phyloP scores from a whole-genome alignment of 768 basidiomycete genomes.

The Termitomyces sp. region DNA sequence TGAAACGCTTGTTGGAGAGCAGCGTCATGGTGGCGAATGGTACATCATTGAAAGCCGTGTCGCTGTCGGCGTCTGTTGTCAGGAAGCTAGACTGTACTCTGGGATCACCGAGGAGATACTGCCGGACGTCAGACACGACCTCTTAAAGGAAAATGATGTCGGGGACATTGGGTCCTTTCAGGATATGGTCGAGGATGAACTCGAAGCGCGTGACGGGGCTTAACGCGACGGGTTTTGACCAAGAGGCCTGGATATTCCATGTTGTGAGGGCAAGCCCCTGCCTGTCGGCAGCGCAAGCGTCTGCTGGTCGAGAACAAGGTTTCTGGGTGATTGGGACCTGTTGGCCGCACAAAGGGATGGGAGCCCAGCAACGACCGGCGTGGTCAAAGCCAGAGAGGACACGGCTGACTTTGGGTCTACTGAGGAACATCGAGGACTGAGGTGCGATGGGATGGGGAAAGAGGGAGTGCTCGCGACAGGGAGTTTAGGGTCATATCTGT shows the following conservation, averaged over 20 bases:
- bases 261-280: conserved; percentile 29
- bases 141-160: conserved; percentile 40
- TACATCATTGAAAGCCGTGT: conserved; percentile 28
- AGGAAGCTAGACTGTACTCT: conserved; percentile 33
- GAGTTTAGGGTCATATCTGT: too few relatives aligned
- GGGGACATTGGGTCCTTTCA: conserved; percentile 26
- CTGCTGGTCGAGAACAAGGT: too few relatives aligned
- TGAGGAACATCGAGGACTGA: too few relatives aligned
- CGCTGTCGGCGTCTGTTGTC: conserved; percentile 35
- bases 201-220: conserved; percentile 29
- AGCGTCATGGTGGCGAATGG: conserved; percentile 36
- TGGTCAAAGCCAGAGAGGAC: too few relatives aligned
- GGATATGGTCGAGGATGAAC: conserved; percentile 30
- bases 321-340: too few relatives aligned
- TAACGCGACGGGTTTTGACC: conserved; percentile 12
- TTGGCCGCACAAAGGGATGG: too few relatives aligned
- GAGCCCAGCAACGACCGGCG: too few relatives aligned
- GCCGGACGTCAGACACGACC: conserved; percentile 29
- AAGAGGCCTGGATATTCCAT: conserved; percentile 34
- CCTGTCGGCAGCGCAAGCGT: background rate
- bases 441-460: too few relatives aligned
- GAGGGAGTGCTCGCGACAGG: too few relatives aligned
- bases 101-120: conserved; percentile 28
- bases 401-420: too few relatives aligned
- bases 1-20: conserved; percentile 32